Percentiles rank a stretch among this genome's conserved stretches.
Conservation (phyloP, 139 green algal genomes). For the Spirogloea muscicola region DNA sequence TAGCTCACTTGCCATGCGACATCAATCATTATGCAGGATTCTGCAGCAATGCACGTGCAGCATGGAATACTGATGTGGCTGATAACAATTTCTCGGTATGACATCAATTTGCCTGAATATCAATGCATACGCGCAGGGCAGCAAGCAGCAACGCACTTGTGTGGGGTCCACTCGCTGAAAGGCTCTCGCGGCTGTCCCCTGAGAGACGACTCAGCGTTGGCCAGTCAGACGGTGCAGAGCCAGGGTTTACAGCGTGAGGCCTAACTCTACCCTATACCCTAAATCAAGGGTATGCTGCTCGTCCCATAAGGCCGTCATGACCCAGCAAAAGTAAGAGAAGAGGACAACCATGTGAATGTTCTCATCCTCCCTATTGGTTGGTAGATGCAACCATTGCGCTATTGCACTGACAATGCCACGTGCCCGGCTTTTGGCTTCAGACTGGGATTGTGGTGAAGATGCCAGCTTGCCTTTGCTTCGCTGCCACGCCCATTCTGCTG, state of each 20-base stretch:
- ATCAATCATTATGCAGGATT: too few species aligned
- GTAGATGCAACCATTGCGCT: too few species aligned
- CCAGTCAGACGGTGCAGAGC: too few species aligned
- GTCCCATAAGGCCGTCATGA: not conserved
- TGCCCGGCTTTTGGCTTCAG: not conserved
- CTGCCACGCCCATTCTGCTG: not conserved
- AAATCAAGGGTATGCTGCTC: not conserved
- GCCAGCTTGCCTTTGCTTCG: too few species aligned
- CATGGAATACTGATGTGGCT: not conserved
- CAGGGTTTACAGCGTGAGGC: not conserved
- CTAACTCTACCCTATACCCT: not conserved
- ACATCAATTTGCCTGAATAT: too few species aligned
- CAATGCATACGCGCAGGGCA: not conserved
- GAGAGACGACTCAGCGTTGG: too few species aligned
- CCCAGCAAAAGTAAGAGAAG: not conserved
- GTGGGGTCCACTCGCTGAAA: constrained; percentile 13
- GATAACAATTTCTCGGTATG: too few species aligned
- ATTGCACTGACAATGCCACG: not conserved
- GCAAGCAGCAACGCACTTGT: not conserved
- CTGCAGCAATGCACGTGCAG: too few species aligned
- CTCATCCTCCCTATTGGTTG: too few species aligned
- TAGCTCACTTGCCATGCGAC: too few species aligned
- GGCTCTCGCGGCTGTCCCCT: constrained; percentile 9
- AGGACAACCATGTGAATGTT: not conserved
- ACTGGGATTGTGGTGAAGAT: not conserved